Conservation (phyloP, 352 stramenopile genomes). For the Pythium myriotylum region DNA sequence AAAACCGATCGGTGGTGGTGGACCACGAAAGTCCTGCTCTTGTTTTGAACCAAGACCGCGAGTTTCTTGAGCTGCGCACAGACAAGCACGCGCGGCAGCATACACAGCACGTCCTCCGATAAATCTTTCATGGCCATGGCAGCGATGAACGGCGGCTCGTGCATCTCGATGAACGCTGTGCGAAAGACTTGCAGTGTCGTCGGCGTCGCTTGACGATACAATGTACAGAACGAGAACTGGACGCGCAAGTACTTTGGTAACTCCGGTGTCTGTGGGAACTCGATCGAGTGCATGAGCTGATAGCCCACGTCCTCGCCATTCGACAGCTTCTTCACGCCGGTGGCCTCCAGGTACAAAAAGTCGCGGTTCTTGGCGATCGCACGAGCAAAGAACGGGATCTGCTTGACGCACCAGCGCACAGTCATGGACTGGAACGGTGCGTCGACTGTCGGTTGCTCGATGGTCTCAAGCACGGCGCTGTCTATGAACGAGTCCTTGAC, state of each 20-base stretch:
- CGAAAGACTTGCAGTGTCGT: background rate
- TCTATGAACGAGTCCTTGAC: conserved; percentile 43
- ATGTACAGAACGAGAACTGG: conserved; percentile 54
- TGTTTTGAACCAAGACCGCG: conserved; percentile 35
- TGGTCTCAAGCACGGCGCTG: conserved; percentile 47
- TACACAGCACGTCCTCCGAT: conserved; percentile 37
- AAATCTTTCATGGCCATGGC: conserved; percentile 34
- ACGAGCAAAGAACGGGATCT: conserved; percentile 41
- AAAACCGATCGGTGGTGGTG: too few relatives aligned
- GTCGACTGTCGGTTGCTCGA: conserved; percentile 34
- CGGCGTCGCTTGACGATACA: conserved; percentile 38
- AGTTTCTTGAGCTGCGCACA: conserved; percentile 64
- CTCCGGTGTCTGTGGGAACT: conserved; percentile 45
- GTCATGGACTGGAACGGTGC: conserved; percentile 56
- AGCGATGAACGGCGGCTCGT: conserved; percentile 28
- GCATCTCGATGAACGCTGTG: conserved; percentile 2
- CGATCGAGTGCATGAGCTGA: conserved; percentile 58
- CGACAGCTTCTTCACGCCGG: conserved; percentile 39
- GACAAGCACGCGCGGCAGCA: conserved; percentile 33
- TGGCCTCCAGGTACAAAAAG: conserved; percentile 58
- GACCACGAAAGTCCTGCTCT: background rate
- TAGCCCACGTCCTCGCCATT: conserved; percentile 54
- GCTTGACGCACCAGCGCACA: conserved; percentile 62
- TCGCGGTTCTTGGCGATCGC: conserved; percentile 47
- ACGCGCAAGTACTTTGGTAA: conserved; percentile 38